Conservation (phyloP, 2,329 filamentous ascomycete genomes). For the Emmonsia crescens region DNA sequence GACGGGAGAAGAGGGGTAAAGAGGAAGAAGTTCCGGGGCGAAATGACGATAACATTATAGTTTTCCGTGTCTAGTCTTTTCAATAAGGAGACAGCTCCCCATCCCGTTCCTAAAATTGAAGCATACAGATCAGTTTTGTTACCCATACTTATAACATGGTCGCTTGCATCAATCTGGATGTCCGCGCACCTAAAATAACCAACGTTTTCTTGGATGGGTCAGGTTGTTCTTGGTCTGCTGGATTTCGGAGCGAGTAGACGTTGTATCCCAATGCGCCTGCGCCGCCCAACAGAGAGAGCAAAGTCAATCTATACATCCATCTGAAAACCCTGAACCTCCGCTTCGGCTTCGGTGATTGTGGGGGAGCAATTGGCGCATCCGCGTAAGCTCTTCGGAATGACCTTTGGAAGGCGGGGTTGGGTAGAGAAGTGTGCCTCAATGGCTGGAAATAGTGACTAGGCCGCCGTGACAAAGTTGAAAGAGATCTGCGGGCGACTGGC, state of each 20-base stretch:
- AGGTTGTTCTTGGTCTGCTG: conserved; percentile 63
- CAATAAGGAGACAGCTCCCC: conserved; percentile 89
- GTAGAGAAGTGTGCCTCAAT: conserved; percentile 16
- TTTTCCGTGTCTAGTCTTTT: conserved; percentile 99
- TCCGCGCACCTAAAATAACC: conserved; percentile 70
- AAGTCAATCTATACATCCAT: conserved; percentile 75
- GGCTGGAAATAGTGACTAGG: conserved; percentile 19
- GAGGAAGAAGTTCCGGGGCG: conserved; percentile 98
- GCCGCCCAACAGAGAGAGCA: conserved; percentile 60
- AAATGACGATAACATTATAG: conserved; percentile 98
- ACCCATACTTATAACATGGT: neutral
- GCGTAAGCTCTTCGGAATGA: conserved; percentile 41
- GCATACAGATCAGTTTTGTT: conserved; percentile 15
- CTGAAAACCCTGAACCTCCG: conserved; percentile 59
- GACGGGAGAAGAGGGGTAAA: conserved; percentile 96
- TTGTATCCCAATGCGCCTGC: conserved; percentile 64
- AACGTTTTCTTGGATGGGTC: conserved; percentile 94
- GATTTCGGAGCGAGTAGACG: conserved; percentile 74
- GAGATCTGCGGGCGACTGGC: conserved; percentile 27
- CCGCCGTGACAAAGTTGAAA: conserved; percentile 21
- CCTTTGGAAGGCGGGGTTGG: conserved; percentile 22
- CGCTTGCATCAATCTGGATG: neutral
- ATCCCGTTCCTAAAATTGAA: conserved; percentile 69
- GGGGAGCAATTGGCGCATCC: conserved; percentile 26
- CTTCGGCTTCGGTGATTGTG: conserved; percentile 32